Percentiles rank a stretch among this genome's conserved stretches.
These are phyloP conservation scores for Mycena leptocephala DNA, from an alignment of 768 basidiomycete species.

Conservation along the genomic window DNA sequence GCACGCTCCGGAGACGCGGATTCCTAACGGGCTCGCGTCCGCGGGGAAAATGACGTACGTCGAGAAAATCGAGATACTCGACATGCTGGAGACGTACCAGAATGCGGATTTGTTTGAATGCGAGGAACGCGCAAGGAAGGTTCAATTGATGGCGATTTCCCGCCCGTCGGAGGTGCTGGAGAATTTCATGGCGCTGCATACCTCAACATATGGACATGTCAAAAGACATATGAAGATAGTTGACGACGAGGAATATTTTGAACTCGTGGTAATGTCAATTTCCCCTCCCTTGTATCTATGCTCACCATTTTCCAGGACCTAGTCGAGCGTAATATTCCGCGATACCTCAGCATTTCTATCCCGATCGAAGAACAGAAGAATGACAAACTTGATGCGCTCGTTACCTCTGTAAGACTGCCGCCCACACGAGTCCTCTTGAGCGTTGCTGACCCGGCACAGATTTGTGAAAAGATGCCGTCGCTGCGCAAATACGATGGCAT, in stretches of 20 bases:
- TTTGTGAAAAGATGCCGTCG: neutral
- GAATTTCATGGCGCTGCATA: neutral
- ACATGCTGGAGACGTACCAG: neutral
- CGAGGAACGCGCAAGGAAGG: neutral
- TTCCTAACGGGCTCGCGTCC: neutral
- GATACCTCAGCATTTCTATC: neutral
- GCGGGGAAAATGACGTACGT: neutral
- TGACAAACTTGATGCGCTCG: neutral
- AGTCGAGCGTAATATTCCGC: neutral
- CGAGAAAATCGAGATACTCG: neutral
- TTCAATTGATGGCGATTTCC: neutral
- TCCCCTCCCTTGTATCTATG: no score
- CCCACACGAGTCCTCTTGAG: neutral
- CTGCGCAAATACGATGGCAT: neutral
- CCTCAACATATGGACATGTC: neutral
- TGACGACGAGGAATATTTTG: conserved; percentile 4
- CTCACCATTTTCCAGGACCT: neutral
- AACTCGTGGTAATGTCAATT: neutral
- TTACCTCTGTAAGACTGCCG: neutral
- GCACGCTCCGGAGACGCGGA: neutral
- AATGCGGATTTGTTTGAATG: no score
- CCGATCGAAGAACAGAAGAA: conserved; percentile 15
- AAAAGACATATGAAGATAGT: neutral
- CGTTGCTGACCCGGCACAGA: neutral
- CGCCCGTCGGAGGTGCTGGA: neutral